A percentile compares a stretch with the other conserved stretches of the same genome.
phyloP scores from a whole-genome alignment of 2,329 filamentous ascomycete genomes.

The Metarhizium brunneum region DNA sequence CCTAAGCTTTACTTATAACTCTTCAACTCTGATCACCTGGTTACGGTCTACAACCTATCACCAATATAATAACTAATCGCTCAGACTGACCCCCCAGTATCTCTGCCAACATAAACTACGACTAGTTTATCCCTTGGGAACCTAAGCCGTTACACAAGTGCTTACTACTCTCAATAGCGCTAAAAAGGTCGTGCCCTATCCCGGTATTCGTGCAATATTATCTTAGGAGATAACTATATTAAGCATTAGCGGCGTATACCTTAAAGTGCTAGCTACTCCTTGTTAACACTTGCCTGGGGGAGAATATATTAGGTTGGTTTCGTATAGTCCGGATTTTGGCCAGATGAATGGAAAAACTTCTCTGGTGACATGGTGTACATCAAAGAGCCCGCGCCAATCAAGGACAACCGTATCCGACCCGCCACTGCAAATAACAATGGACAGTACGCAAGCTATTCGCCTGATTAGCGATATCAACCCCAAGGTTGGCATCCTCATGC shows the following conservation, averaged over 20 bases:
- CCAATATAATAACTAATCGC: too few species aligned
- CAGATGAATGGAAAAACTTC: constrained; percentile 26
- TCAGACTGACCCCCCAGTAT: too few species aligned
- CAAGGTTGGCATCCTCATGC: constrained; percentile 35
- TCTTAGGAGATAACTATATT: constrained; percentile 28
- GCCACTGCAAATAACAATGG: constrained; percentile 32
- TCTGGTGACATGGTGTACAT: constrained; percentile 40
- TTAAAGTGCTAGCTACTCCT: constrained; percentile 32
- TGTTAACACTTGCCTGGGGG: constrained; percentile 32
- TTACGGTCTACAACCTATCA: too few species aligned
- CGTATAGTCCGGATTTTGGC: constrained; percentile 28
- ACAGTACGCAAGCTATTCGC: constrained; percentile 28
- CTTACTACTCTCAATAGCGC: not conserved
- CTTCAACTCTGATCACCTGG: too few species aligned
- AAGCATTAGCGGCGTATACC: constrained; percentile 20
- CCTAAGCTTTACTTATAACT: too few species aligned
- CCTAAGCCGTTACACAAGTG: not conserved
- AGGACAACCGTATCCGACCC: constrained; percentile 15
- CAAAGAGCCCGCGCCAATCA: constrained; percentile 26
- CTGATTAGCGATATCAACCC: constrained; percentile 29
- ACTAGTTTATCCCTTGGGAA: too few species aligned
- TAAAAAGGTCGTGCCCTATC: constrained; percentile 30
- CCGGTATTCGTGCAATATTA: constrained; percentile 27
- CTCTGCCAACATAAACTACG: too few species aligned
- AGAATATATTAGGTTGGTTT: constrained; percentile 36